Conservation (phyloP, 2,329 filamentous ascomycete species). For the Penicillium rolfsii region DNA sequence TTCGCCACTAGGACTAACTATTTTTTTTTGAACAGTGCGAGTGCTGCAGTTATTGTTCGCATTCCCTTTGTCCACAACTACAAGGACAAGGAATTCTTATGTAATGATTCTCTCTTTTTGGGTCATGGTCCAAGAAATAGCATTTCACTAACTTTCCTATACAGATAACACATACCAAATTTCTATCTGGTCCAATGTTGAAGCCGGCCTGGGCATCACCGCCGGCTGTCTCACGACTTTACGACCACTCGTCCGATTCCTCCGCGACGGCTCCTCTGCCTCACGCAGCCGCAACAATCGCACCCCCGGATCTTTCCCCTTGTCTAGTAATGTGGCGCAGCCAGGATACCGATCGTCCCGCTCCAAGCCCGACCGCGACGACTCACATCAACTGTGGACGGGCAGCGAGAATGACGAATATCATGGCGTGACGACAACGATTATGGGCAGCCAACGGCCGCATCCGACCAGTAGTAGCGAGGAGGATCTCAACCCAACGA, state of each 20-base stretch:
- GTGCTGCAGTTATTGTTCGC: conserved; percentile 33
- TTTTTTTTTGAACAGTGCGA: conserved; percentile 24
- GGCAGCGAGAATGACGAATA: conserved; percentile 25
- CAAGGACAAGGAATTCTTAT: conserved; percentile 29
- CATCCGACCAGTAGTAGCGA: conserved; percentile 24
- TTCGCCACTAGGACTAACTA: not conserved
- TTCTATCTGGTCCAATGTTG: conserved; percentile 42
- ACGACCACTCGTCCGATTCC: conserved; percentile 49
- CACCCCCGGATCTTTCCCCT: conserved; percentile 23
- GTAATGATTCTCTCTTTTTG: conserved; percentile 17
- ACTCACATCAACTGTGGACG: conserved; percentile 24
- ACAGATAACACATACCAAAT: conserved; percentile 50
- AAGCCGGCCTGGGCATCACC: conserved; percentile 42
- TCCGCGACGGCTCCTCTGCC: conserved; percentile 29
- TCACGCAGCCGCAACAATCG: conserved; percentile 19
- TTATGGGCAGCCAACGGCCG: conserved; percentile 23
- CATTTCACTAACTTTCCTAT: not conserved
- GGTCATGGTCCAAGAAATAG: not conserved
- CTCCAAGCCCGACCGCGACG: conserved; percentile 14
- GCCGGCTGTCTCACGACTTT: conserved; percentile 44
- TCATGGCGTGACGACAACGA: conserved; percentile 30
- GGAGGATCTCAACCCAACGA: conserved; percentile 25
- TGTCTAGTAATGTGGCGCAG: conserved; percentile 22
- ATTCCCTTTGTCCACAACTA: conserved; percentile 28
- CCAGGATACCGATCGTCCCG: conserved; percentile 15